Evolutionary conservation across 73 alveolate genomes (phyloP).

Genomic region (Loxodes magnus): DNA sequence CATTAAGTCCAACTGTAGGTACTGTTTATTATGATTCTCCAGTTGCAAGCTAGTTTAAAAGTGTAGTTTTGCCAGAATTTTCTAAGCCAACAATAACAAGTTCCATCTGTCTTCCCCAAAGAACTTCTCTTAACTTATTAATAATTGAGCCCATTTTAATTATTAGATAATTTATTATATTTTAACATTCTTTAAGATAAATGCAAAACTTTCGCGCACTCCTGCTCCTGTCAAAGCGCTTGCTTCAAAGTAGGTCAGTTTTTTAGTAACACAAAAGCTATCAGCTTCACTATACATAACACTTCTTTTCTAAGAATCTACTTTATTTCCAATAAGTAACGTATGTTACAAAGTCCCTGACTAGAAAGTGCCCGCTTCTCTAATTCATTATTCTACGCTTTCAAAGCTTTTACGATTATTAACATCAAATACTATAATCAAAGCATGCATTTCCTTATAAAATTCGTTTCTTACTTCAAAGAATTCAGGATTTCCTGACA

Average conservation of each 20-base stretch:
- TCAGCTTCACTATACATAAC: too few relatives aligned
- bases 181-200: neutral
- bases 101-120: slow-evolving; percentile 53
- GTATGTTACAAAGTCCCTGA: too few relatives aligned
- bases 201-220: slow-evolving; percentile 57
- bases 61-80: slow-evolving; percentile 74
- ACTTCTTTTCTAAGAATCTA: too few relatives aligned
- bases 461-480: slow-evolving; percentile 36
- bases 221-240: slow-evolving; percentile 69
- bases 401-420: slow-evolving; percentile 17
- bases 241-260: slow-evolving; percentile 58
- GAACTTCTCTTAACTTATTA: slow-evolving; percentile 38
- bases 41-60: slow-evolving; percentile 42
- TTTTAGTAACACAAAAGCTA: too few relatives aligned
- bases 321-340: too few relatives aligned
- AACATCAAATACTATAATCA: slow-evolving; percentile 22
- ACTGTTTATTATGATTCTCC: slow-evolving; percentile 56
- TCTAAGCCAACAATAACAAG: slow-evolving; percentile 70
- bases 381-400: slow-evolving; percentile 28
- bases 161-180: neutral
- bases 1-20: slow-evolving; percentile 79
- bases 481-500: slow-evolving; percentile 19
- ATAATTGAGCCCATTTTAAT: slow-evolving; percentile 51
- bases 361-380: too few relatives aligned
- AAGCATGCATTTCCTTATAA: slow-evolving; percentile 19